These are phyloP conservation scores for Didymella sp. DNA, from an alignment of 2,329 filamentous ascomycete genomes.

Conservation along the genomic window DNA sequence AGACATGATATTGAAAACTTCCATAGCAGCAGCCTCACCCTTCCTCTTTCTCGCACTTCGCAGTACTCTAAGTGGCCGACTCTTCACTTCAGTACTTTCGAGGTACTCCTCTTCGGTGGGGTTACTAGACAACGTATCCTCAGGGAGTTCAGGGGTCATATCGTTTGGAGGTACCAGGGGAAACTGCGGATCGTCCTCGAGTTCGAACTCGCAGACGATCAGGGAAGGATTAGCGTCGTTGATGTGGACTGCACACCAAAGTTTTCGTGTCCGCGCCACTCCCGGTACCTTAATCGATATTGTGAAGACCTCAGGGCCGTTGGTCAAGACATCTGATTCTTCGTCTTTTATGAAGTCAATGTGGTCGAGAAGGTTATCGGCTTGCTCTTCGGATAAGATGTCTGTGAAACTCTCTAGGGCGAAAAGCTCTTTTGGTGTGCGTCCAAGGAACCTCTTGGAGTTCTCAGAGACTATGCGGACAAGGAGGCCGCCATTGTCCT, in stretches of 20 bases:
- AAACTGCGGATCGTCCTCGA: conserved; percentile 75
- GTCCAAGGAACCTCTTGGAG: conserved; percentile 75
- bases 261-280: conserved; percentile 64
- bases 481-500: conserved; percentile 65
- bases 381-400: conserved; percentile 81
- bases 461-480: conserved; percentile 85
- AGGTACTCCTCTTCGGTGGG: conserved; percentile 76
- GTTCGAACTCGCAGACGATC: conserved; percentile 86
- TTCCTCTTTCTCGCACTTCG: conserved; percentile 76
- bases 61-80: conserved; percentile 78
- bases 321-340: conserved; percentile 73
- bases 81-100: conserved; percentile 77
- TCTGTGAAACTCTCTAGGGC: conserved; percentile 78
- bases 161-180: conserved; percentile 70
- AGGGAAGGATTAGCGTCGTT: conserved; percentile 68
- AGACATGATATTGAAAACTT: conserved; percentile 90
- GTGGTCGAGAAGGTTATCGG: conserved; percentile 83
- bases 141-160: conserved; percentile 66
- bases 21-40: conserved; percentile 83
- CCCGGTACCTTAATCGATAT: conserved; percentile 69
- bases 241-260: conserved; percentile 89
- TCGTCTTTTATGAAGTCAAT: conserved; percentile 88
- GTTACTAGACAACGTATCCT: conserved; percentile 75
- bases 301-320: conserved; percentile 87
- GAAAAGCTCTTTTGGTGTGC: conserved; percentile 78